Base-by-base conservation (phyloP, 2,329 filamentous ascomycete species). In the Ceratocystis papillata region DNA sequence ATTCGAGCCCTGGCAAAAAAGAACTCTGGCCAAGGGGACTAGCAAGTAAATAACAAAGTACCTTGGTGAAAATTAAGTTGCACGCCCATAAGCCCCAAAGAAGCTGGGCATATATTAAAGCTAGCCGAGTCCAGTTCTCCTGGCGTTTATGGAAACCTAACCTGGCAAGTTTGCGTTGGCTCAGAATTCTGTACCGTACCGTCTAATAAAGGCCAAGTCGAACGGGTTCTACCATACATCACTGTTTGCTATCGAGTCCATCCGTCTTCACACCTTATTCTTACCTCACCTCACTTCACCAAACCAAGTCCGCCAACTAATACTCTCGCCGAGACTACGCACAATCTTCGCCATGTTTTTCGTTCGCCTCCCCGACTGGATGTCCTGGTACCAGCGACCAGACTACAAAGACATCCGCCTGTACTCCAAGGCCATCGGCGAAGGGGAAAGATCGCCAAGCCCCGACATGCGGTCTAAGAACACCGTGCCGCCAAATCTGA, bases 361-460 rank as follows among this genome's bases (percentile, higher is more conserved):
- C 33, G 67, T 71, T 66, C 46, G 63, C 46, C 63, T 73, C 17
- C 73, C 70, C 2, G 63, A 70, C 22, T 79, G 77, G 76, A 69
- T 78, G 68, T 67, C 71, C 59, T 80, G 78, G 78, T 80, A 80
- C 71, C 79, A 78, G 72, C 79, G 78, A 70, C 78, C 78, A 1
- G 77, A 79, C 67, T 80, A 79, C 70, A 73, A 77, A 28, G 77
- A 80, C 68, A 77, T 80, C 70, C 77, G 74, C 55, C 74, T 79
- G 68, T 80, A 79, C 69, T 75, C 78, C 28, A 73, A 70, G 44
- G 72, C 71, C 41, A 69, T 78, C 66, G 71, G 72, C 68, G 69
- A 72, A 6, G 76, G 77, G 4, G 69, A 61, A 48, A 75, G 78
- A 22, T 63, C 72, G 1, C 65, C 76, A 64, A 77, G 74, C 41